Percentiles rank a stretch among this genome's conserved stretches.
These are phyloP conservation scores for Allantophomopsis lycopodina DNA, from an alignment of 2,329 filamentous ascomycete genomes.

Conservation along the genomic window DNA sequence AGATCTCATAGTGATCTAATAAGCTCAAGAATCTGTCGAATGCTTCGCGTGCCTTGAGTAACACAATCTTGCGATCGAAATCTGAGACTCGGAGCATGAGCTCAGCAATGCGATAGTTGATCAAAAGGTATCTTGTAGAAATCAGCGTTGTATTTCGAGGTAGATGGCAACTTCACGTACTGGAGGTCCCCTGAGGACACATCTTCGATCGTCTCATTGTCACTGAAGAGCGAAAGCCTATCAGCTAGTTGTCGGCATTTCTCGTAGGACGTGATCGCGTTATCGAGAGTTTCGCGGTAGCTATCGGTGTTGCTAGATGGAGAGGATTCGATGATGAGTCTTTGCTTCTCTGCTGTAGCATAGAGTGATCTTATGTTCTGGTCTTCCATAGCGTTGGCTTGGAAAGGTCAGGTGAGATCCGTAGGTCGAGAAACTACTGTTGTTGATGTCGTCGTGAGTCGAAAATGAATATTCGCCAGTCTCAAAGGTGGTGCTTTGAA, in stretches of 20 bases:
- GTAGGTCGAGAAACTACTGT: background rate
- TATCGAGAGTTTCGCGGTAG: constrained; percentile 54
- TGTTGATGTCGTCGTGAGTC: constrained; percentile 1
- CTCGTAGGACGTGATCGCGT: constrained; percentile 58
- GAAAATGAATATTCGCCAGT: background rate
- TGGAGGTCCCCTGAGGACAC: constrained; percentile 72
- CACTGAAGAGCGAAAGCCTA: constrained; percentile 70
- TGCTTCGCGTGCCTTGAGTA: constrained; percentile 49
- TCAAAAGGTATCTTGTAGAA: constrained; percentile 50
- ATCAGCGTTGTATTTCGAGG: constrained; percentile 9
- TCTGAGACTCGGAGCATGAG: constrained; percentile 55
- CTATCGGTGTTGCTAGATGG: constrained; percentile 48
- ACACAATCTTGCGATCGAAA: constrained; percentile 44
- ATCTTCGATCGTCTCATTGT: constrained; percentile 83
- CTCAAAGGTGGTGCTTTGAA: no score
- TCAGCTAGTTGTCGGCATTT: constrained; percentile 57
- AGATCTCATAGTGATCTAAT: constrained; percentile 65
- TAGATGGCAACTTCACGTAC: constrained; percentile 24
- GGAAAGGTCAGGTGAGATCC: constrained; percentile 14
- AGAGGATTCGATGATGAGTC: constrained; percentile 44
- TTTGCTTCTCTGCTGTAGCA: constrained; percentile 36
- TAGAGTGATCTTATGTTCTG: constrained; percentile 36
- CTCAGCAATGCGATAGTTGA: constrained; percentile 69
- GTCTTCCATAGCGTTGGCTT: constrained; percentile 22
- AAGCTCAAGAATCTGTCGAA: constrained; percentile 71